Percentiles rank a stretch among this genome's conserved stretches.
Conservation (phyloP, 2,329 filamentous ascomycete genomes). For the Teratosphaeriaceae sp. region DNA sequence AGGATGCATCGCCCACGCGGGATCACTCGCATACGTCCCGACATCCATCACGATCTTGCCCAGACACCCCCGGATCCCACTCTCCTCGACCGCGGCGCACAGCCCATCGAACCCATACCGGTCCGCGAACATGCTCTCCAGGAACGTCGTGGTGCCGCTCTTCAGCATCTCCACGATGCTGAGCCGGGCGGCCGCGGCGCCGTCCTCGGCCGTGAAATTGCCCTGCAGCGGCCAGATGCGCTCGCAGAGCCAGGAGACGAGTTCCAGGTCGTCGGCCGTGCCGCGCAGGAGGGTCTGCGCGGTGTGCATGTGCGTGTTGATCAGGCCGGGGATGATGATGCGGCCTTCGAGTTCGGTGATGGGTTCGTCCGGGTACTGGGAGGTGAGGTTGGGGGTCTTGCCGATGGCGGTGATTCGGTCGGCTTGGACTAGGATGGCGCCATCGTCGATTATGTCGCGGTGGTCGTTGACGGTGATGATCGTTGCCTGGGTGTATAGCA, state of each 20-base stretch:
- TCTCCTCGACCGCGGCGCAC: slow-evolving; percentile 37
- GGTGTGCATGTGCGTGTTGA: slow-evolving; percentile 47
- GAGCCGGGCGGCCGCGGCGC: slow-evolving; percentile 42
- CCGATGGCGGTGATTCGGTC: slow-evolving; percentile 39
- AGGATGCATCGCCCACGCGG: slow-evolving; percentile 39
- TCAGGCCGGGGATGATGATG: slow-evolving; percentile 44
- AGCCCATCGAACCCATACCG: slow-evolving; percentile 43
- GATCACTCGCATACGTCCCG: slow-evolving; percentile 37
- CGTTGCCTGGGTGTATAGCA: slow-evolving; percentile 44
- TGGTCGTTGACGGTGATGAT: slow-evolving; percentile 46
- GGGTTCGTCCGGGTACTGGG: slow-evolving; percentile 26
- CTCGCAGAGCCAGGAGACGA: slow-evolving; percentile 48
- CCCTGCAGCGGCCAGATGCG: slow-evolving; percentile 44
- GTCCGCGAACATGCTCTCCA: slow-evolving; percentile 47
- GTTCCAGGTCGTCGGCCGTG: slow-evolving; percentile 43
- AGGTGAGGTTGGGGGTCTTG: slow-evolving; percentile 30
- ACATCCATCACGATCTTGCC: slow-evolving; percentile 41
- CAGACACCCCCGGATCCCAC: slow-evolving; percentile 39
- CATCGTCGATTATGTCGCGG: slow-evolving; percentile 42
- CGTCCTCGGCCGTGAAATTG: slow-evolving; percentile 41
- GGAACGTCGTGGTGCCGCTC: slow-evolving; percentile 45
- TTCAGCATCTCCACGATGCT: slow-evolving; percentile 47
- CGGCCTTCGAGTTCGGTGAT: slow-evolving; percentile 33
- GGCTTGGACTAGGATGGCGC: slow-evolving; percentile 38
- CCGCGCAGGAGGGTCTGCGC: slow-evolving; percentile 45